Conservation (phyloP, 805 yeast genomes). For the Sungouiozyma ichnusensis region DNA sequence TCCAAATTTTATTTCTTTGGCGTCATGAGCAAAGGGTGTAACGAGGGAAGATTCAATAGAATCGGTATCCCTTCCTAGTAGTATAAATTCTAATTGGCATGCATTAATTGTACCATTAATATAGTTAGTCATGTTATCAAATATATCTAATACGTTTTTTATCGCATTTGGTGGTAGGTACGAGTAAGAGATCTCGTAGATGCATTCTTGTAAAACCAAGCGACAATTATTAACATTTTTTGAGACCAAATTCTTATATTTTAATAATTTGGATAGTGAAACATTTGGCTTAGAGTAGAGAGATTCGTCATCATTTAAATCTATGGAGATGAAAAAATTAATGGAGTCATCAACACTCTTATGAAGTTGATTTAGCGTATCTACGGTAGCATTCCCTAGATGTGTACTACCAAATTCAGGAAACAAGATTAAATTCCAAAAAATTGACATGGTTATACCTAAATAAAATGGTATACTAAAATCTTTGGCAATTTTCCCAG, state of each 20-base stretch:
- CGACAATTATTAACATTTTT: slow-evolving; percentile 29
- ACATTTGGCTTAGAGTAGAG: slow-evolving; percentile 17
- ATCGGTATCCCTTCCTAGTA: slow-evolving; percentile 22
- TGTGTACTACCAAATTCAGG: slow-evolving; percentile 45
- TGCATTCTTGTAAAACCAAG: slow-evolving; percentile 36
- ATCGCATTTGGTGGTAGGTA: slow-evolving; percentile 35
- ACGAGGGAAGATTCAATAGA: slow-evolving; percentile 3
- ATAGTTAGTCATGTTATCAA: slow-evolving; percentile 27
- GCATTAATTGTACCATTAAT: slow-evolving; percentile 37
- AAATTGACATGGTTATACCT: slow-evolving; percentile 36
- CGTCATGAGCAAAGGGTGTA: slow-evolving; percentile 9
- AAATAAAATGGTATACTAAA: slow-evolving; percentile 36
- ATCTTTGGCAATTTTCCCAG: slow-evolving; percentile 27
- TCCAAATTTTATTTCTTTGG: slow-evolving; percentile 31
- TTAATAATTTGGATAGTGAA: slow-evolving; percentile 27
- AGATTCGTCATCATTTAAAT: slow-evolving; percentile 6
- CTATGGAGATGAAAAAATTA: slow-evolving; percentile 30
- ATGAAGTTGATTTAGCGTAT: slow-evolving; percentile 33
- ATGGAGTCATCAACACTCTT: slow-evolving; percentile 31
- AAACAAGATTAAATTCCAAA: slow-evolving; percentile 34
- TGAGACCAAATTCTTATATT: slow-evolving; percentile 27
- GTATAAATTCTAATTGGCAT: slow-evolving; percentile 36
- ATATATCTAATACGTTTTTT: slow-evolving; percentile 26
- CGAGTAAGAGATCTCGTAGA: slow-evolving; percentile 40
- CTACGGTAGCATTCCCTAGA: slow-evolving; percentile 35